phyloP scores from a whole-genome alignment of 805 yeast genomes.

The Saitoella complicata region DNA sequence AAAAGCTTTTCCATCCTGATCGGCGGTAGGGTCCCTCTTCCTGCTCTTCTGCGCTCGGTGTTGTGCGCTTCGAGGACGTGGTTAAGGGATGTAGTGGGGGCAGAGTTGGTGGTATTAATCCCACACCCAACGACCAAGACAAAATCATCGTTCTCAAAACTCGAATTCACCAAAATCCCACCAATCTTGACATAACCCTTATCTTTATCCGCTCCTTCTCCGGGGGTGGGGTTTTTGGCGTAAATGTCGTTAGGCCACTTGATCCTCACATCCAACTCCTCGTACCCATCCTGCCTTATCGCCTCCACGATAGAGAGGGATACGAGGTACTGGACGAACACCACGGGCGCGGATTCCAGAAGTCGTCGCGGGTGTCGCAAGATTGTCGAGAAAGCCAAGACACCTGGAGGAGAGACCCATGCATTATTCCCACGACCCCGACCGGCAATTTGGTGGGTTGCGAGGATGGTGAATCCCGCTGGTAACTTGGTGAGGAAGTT shows the following conservation, averaged over 20 bases:
- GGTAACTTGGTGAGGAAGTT: slow-evolving; percentile 44
- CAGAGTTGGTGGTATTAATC: slow-evolving; percentile 62
- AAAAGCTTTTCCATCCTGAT: slow-evolving; percentile 33
- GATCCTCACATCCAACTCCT: slow-evolving; percentile 58
- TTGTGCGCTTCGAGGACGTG: slow-evolving; percentile 49
- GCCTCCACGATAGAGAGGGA: slow-evolving; percentile 75
- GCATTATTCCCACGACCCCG: slow-evolving; percentile 88
- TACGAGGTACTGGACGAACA: slow-evolving; percentile 72
- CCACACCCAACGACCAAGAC: slow-evolving; percentile 75
- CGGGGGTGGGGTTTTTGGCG: slow-evolving; percentile 39
- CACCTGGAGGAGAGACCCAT: slow-evolving; percentile 93
- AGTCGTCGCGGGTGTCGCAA: slow-evolving; percentile 34
- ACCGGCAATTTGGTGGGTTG: slow-evolving; percentile 77
- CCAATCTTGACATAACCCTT: slow-evolving; percentile 49
- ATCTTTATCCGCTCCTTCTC: slow-evolving; percentile 12
- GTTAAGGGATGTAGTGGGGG: slow-evolving; percentile 84
- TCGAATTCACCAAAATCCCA: slow-evolving; percentile 74
- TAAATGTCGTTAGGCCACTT: slow-evolving; percentile 98
- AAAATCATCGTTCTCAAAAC: slow-evolving; percentile 41
- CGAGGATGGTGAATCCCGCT: slow-evolving; percentile 49
- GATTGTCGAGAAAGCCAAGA: slow-evolving; percentile 63
- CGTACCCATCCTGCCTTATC: slow-evolving; percentile 52
- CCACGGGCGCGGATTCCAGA: slow-evolving; percentile 37
- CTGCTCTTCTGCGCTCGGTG: slow-evolving; percentile 28
- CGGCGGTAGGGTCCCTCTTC: slow-evolving; percentile 30